Evolutionary conservation across 169 alveolate species (phyloP), one percentile per base, ranked within the genome.

Genomic region (Perkinsus olseni): DNA sequence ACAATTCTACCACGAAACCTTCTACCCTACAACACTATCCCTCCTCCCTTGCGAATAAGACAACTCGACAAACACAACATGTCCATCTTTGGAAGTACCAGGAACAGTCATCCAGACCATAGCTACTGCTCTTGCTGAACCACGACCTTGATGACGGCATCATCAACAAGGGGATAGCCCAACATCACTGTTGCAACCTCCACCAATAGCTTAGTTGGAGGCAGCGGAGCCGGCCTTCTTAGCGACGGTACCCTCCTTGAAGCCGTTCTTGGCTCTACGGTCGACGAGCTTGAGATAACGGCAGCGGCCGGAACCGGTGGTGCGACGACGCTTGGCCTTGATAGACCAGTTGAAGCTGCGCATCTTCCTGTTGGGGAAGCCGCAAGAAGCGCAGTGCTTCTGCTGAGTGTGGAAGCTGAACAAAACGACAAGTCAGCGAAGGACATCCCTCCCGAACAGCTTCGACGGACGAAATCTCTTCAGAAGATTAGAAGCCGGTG

Each of bases 261-360:
- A 97, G 91, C 97, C 97, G 94, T 96, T 96, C 96, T 96, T 96
- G 92, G 96, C 96, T 96, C 97, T 96, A 95, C 98, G 95, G 39
- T 96, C 95, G 92, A 97, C 93, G 74, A 94, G 93, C 95, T 96
- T 96, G 94, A 96, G 93, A 94, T 96, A 95, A 95, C 97, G 95
- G 97, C 96, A 94, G 95, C 98, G 96, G 39, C 98, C 98, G 93
- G 98, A 96, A 91, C 98, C 98, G 93, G 94, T 94, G 91, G 97
- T 96, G 91, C 94, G 95, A 95, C 98, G 95, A 92, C 97, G 96
- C 82, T 93, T 93, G 38, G 96, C 97, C 95, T 97, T 97, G 92
- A 74, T 74, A 50, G 96, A 94, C 97, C 96, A 96, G 94, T 91
- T 96, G 96, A 96, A 97, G 74, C 95, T 94, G 95, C 98, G 95